Percentiles rank a stretch among this genome's conserved stretches.
Conservation (phyloP, 805 yeast species). For the Tetrapisispora iriomotensis region DNA sequence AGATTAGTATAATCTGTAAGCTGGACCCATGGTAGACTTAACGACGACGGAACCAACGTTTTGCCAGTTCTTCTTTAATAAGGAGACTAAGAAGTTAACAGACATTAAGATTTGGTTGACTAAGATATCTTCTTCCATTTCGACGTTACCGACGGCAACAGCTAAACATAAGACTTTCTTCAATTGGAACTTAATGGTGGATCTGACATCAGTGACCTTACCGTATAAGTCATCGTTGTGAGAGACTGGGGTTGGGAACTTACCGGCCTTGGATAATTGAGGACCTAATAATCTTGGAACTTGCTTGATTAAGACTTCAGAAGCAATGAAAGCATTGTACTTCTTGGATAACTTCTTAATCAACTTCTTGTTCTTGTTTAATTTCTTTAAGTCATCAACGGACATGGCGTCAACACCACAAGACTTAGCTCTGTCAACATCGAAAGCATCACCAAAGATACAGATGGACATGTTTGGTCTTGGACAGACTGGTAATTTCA, state of each 20-base stretch:
- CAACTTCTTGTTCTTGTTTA: conserved; percentile 99
- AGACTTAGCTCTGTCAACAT: conserved; percentile 99
- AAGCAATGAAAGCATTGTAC: conserved; percentile 99
- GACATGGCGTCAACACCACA: conserved; percentile 99
- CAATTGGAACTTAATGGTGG: conserved; percentile 99
- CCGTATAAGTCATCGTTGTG: conserved; percentile 96
- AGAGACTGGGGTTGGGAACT: conserved; percentile 99
- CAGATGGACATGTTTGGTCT: conserved; percentile 99
- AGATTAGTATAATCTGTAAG: conserved; percentile 95
- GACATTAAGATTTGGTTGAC: conserved; percentile 98
- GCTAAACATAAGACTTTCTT: conserved; percentile 99
- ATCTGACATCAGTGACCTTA: conserved; percentile 94
- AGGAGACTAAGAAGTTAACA: conserved; percentile 96
- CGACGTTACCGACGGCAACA: conserved; percentile 99
- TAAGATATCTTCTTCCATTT: conserved; percentile 94
- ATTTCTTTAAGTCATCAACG: conserved; percentile 98
- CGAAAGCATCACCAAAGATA: conserved; percentile 99
- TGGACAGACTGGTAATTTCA: conserved; percentile 97
- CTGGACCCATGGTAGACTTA: conserved; percentile 99
- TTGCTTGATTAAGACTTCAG: conserved; percentile 98
- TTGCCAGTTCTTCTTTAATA: conserved; percentile 99
- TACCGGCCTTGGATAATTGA: conserved; percentile 99
- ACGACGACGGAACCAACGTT: conserved; percentile 98
- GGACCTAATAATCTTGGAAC: conserved; percentile 99
- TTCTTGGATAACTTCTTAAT: conserved; percentile 99